Evolutionary conservation across 495 filamentous ascomycete species (phyloP).

Genomic region (Aspergillus hancockii): DNA sequence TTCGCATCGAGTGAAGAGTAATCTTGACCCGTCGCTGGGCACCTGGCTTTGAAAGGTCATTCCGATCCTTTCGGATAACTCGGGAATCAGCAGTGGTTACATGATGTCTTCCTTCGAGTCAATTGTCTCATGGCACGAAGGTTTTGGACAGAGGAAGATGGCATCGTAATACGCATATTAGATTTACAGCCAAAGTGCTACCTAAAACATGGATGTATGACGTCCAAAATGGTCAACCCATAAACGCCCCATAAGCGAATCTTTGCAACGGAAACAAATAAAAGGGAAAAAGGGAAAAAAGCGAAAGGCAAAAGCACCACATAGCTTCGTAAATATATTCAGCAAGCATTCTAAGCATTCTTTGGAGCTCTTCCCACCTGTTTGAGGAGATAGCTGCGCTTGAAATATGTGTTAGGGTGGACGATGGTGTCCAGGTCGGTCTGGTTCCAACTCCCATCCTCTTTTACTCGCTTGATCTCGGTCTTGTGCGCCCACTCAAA

Average conservation of each 20-base stretch:
- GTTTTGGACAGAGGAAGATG: not conserved
- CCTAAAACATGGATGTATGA: conserved; percentile 2
- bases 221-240: conserved; percentile 7
- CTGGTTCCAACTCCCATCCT: conserved; percentile 73
- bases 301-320: conserved; percentile 10
- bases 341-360: conserved; percentile 25
- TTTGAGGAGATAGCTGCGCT: conserved; percentile 86
- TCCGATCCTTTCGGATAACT: conserved; percentile 62
- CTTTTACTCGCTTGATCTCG: conserved; percentile 89
- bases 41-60: conserved; percentile 72
- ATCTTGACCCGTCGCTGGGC: conserved; percentile 73
- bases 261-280: conserved; percentile 1
- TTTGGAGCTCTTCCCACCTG: conserved; percentile 46
- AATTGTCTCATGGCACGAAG: conserved; percentile 2
- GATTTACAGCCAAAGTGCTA: conserved; percentile 13
- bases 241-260: conserved; percentile 21
- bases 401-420: conserved; percentile 98
- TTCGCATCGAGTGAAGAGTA: conserved; percentile 67
- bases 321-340: conserved; percentile 36
- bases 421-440: conserved; percentile 90
- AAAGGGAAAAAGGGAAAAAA: conserved; percentile 1
- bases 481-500: conserved; percentile 85
- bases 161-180: not conserved
- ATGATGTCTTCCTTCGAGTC: conserved; percentile 25
- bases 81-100: conserved; percentile 84